phyloP scores from a whole-genome alignment of 202 grass and related monocot genomes.

The Cymbopogon flexuosus region DNA sequence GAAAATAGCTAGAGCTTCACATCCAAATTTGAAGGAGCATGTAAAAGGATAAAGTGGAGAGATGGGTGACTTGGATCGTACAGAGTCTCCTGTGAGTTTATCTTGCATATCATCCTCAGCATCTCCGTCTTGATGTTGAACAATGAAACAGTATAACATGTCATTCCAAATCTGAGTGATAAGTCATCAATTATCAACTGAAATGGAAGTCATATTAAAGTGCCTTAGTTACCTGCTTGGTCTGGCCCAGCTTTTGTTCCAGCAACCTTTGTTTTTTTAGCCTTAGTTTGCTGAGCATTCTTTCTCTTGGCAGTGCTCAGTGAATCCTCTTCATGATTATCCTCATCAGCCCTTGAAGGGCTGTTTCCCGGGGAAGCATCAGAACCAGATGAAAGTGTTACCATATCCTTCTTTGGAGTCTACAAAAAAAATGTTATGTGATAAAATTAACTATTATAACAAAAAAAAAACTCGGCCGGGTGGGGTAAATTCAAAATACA shows the following conservation, averaged over 20 bases:
- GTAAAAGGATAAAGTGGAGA: neutral
- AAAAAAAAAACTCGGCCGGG: no score
- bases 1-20: conserved; percentile 12
- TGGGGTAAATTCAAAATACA: neutral
- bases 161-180: conserved; percentile 8
- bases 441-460: neutral
- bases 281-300: conserved; percentile 22
- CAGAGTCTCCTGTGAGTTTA: conserved; percentile 53
- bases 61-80: conserved; percentile 31
- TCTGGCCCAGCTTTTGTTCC: conserved; percentile 35
- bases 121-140: conserved; percentile 41
- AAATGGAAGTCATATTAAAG: neutral
- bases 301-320: conserved; percentile 20
- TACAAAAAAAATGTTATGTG: conserved; percentile 18
- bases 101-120: conserved; percentile 46
- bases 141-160: conserved; percentile 23
- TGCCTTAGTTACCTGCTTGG: conserved; percentile 42
- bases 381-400: conserved; percentile 51
- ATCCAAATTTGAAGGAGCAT: neutral
- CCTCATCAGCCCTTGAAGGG: conserved; percentile 38
- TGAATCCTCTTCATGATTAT: conserved; percentile 21
- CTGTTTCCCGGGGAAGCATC: conserved; percentile 44
- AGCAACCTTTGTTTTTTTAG: conserved; percentile 45
- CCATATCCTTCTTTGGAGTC: conserved; percentile 46
- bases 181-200: neutral